phyloP scores from a whole-genome alignment of 176 grass and related monocot species.

The Avena sativa region DNA sequence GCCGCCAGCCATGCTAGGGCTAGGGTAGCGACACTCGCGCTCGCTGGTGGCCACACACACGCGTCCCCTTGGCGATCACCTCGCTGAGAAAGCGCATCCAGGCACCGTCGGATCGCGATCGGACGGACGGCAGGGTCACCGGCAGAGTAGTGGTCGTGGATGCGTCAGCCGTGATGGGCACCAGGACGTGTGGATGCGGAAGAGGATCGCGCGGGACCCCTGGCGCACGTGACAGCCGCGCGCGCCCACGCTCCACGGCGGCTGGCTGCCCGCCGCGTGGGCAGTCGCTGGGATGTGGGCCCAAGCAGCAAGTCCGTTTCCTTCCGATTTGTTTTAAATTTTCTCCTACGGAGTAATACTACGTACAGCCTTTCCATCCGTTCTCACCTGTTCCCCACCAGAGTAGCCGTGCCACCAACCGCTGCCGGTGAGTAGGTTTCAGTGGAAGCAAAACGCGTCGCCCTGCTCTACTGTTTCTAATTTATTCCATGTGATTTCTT shows the following conservation, averaged over 20 bases:
- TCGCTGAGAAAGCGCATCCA: not conserved
- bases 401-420: not conserved
- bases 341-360: too few species aligned
- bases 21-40: not conserved
- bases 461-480: not conserved
- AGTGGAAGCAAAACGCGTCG: not conserved
- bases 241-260: slow-evolving; percentile 4
- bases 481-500: not conserved
- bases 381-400: slow-evolving; percentile 40
- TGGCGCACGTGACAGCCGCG: not conserved
- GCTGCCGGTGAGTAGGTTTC: not conserved
- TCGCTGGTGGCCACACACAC: slow-evolving; percentile 20
- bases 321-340: not conserved
- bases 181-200: slow-evolving; percentile 1
- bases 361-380: not conserved
- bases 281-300: not conserved
- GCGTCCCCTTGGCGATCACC: not conserved
- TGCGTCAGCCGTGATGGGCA: not conserved
- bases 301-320: not conserved
- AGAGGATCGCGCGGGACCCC: not conserved
- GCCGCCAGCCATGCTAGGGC: too few species aligned
- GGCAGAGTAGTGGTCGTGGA: not conserved
- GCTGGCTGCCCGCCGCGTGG: not conserved
- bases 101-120: not conserved
- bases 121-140: not conserved